Base-by-base conservation (phyloP, 2,329 filamentous ascomycete genomes). In the Trichoderma gracile region DNA sequence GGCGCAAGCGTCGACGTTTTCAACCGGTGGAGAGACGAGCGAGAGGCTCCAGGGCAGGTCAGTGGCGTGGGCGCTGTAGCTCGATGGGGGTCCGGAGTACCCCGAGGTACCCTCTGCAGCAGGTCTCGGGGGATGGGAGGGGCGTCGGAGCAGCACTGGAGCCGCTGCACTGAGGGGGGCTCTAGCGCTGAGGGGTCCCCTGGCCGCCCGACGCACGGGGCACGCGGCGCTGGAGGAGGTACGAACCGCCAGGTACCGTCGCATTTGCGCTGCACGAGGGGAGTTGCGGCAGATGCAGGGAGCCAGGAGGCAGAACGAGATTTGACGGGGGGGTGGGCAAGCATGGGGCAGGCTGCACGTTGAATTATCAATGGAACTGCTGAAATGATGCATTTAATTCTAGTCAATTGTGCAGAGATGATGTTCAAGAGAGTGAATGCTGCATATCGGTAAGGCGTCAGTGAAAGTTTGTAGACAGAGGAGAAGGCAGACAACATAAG, bases 41-140 rank as follows among this genome's bases (percentile, higher is more conserved):
- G 5, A 38, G 33, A 38, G 9, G 23, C 57, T 45, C 52, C 47
- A 58, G 55, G 55, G 21, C 55, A 58, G 40, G 54, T 30, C 47
- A 53, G 58, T 63, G 49, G 52, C 60, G 63, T 62, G 43, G 52
- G 45, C 63, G 47, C 21, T 47, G 23, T 58, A 54, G 38, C 30
- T 54, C 40, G 47, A 60, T 65, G 63, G 64, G 61, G 64, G 64
- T 52, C 59, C 64, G 64, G 64, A 65, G 64, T 65, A 65, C 64
- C 58, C 64, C 59, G 64, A 65, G 49, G 63, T 65, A 64, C 45
- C 49, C 30, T 21, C 43, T 46, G 38, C 45, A 33, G 54, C 54
- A 57, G 54, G 38, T 33, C 49, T 52, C 42, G 15, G 47, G 47
- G 19, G 19, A n/a, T 27, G 45, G 7, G 30, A 45, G 53, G 40